phyloP scores from a whole-genome alignment of 1,139 yeast genomes.

The Geotrichum restrictum region DNA sequence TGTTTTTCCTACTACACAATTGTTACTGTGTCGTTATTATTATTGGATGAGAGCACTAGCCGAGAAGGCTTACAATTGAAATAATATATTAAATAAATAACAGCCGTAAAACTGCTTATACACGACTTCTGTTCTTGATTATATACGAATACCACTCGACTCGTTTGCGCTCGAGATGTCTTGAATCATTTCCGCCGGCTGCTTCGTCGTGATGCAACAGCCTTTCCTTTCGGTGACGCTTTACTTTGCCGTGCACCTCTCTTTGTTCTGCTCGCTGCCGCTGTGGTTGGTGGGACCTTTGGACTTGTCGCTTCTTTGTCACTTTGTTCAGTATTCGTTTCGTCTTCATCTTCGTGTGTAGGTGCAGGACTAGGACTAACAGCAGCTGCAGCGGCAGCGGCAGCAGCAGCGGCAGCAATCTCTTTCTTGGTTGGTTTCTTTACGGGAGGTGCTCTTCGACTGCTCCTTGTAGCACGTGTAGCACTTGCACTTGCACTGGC shows the following conservation, averaged over 20 bases:
- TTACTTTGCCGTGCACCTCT: slow-evolving; percentile 19
- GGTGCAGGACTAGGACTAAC: slow-evolving; percentile 5
- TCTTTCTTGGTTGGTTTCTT: slow-evolving; percentile 17
- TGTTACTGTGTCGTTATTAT: no score
- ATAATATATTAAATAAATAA: no score
- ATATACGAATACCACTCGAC: no score
- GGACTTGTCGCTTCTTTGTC: slow-evolving; percentile 20
- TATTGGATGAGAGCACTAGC: no score
- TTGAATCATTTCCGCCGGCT: slow-evolving; percentile 28
- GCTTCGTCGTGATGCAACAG: slow-evolving; percentile 23
- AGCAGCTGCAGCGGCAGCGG: slow-evolving; percentile 19
- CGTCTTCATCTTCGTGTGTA: slow-evolving; percentile 19
- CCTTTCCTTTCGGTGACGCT: slow-evolving; percentile 19
- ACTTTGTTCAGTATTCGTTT: slow-evolving; percentile 22
- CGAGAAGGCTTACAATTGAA: no score
- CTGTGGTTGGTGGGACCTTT: slow-evolving; percentile 13
- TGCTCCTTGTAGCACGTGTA: slow-evolving; percentile 15
- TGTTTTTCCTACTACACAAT: slow-evolving; percentile 7
- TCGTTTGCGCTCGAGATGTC: no score
- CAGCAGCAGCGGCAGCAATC: slow-evolving; percentile 14
- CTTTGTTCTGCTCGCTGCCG: slow-evolving; percentile 21
- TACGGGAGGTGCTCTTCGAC: slow-evolving; percentile 17
- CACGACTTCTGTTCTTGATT: no score
- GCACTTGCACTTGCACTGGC: no score
- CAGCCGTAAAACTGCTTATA: no score